A percentile compares a stretch with the other conserved stretches of the same genome.
Conservation (phyloP, 106 monocot genomes). For the Hemerocallis citrina region DNA sequence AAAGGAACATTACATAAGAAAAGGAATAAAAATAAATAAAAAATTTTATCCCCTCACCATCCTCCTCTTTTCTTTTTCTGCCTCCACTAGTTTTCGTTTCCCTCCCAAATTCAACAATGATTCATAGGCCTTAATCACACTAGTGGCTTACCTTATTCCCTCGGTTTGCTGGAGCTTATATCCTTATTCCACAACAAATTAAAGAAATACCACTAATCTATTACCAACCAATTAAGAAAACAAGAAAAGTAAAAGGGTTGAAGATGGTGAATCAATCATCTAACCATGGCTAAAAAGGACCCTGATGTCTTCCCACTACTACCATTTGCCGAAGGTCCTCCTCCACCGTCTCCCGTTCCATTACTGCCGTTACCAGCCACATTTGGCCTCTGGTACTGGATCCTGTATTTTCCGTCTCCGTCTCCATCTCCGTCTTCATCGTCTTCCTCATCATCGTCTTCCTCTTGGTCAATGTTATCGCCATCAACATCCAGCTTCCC, state of each 20-base stretch:
- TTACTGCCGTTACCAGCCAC: background rate
- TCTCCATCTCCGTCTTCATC: slow-evolving; percentile 23
- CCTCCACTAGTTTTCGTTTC: background rate
- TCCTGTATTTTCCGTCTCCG: slow-evolving; percentile 31
- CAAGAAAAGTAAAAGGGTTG: background rate
- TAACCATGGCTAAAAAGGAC: slow-evolving; percentile 40
- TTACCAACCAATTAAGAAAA: background rate
- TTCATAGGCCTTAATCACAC: too few relatives aligned
- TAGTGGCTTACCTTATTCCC: background rate
- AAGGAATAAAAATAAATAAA: slow-evolving; percentile 1
- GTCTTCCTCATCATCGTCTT: slow-evolving; percentile 1
- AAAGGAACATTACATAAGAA: background rate
- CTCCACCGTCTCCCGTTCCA: background rate
- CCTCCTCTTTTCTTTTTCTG: background rate
- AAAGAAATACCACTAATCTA: slow-evolving; percentile 13
- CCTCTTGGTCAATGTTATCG: slow-evolving; percentile 15
- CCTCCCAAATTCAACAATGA: too few relatives aligned
- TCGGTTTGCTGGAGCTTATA: background rate
- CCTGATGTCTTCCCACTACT: slow-evolving; percentile 10
- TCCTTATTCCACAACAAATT: slow-evolving; percentile 41
- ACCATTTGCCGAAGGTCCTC: background rate
- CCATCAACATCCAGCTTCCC: slow-evolving; percentile 3
- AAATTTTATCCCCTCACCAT: too few relatives aligned
- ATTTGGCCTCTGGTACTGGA: slow-evolving; percentile 25
- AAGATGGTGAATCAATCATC: slow-evolving; percentile 4